Evolutionary conservation across 2,329 filamentous ascomycete genomes (phyloP).

Genomic region (Taxawa tesnikishii): DNA sequence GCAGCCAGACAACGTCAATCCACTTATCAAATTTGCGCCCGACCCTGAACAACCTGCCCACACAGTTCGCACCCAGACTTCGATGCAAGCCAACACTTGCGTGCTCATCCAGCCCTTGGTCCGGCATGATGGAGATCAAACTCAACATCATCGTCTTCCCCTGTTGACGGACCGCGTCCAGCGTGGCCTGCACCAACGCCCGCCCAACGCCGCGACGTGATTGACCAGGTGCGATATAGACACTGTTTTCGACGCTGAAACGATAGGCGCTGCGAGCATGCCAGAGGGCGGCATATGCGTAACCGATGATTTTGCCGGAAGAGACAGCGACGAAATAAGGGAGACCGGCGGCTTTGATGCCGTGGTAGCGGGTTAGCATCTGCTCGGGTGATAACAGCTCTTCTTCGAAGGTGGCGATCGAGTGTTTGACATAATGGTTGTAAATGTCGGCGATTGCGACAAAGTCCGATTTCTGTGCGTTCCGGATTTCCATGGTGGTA

Average conservation of each 20-base stretch:
- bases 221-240: conserved; percentile 11
- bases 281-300: conserved; percentile 10
- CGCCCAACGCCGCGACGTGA: conserved; percentile 8
- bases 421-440: conserved; percentile 9
- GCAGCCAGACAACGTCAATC: conserved; percentile 10
- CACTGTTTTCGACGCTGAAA: conserved; percentile 8
- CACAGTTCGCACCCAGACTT: conserved; percentile 8
- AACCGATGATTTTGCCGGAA: conserved; percentile 5
- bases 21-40: conserved; percentile 11
- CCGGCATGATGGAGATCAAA: conserved; percentile 10
- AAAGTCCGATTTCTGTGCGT: conserved; percentile 6
- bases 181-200: conserved; percentile 7
- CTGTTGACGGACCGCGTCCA: conserved; percentile 3
- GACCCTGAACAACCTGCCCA: conserved; percentile 11
- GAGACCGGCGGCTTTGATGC: conserved; percentile 2
- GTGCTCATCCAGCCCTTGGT: conserved; percentile 6
- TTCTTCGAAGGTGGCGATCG: conserved; percentile 9
- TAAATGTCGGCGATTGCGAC: conserved; percentile 8
- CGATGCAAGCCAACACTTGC: conserved; percentile 10
- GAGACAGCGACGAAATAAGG: conserved; percentile 10
- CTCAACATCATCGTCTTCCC: conserved; percentile 10
- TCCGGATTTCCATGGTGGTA: too few species aligned
- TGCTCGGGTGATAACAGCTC: conserved; percentile 1
- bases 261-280: conserved; percentile 10
- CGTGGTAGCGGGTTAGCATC: conserved; percentile 1